A percentile compares a stretch with the other conserved stretches of the same genome.
Evolutionary conservation across 306 rosid species (phyloP).

Genomic region (Lathyrus aphaca): DNA sequence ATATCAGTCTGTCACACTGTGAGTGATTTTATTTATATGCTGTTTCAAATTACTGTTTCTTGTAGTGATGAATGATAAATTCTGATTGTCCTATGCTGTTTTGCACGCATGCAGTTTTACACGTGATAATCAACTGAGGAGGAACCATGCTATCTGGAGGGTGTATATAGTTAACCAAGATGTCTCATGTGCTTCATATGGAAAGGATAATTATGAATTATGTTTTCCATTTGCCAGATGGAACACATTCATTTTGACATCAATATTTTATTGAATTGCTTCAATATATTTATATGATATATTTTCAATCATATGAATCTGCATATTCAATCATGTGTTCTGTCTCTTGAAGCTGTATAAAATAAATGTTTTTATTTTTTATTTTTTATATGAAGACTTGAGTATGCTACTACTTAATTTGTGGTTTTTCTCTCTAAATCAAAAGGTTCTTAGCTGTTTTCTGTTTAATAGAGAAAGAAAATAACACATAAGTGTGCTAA

Average conservation of each 20-base stretch:
- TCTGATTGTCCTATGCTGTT: constrained; percentile 9
- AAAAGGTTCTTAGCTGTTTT: neutral
- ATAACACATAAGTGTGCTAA: too few species aligned
- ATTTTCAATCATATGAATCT: constrained; percentile 33
- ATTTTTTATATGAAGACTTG: neutral
- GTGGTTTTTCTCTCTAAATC: neutral
- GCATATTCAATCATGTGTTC: constrained; percentile 34
- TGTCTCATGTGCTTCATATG: constrained; percentile 44
- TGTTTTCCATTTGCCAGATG: constrained; percentile 44
- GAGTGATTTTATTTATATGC: constrained; percentile 42
- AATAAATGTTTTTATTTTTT: constrained; percentile 36
- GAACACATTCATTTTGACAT: constrained; percentile 41
- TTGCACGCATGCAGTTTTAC: constrained; percentile 43
- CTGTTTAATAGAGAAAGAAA: too few species aligned
- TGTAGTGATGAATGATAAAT: constrained; percentile 11
- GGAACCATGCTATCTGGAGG: constrained; percentile 55
- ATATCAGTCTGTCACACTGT: constrained; percentile 45
- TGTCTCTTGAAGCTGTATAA: constrained; percentile 52
- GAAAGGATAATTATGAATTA: constrained; percentile 43
- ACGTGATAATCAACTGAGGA: constrained; percentile 44
- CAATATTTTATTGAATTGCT: constrained; percentile 22
- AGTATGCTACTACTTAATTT: neutral
- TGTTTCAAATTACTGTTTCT: neutral
- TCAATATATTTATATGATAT: constrained; percentile 28
- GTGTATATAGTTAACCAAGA: constrained; percentile 49